Base-by-base conservation (phyloP, 352 stramenopile species). In the Globisporangium apiculatum region DNA sequence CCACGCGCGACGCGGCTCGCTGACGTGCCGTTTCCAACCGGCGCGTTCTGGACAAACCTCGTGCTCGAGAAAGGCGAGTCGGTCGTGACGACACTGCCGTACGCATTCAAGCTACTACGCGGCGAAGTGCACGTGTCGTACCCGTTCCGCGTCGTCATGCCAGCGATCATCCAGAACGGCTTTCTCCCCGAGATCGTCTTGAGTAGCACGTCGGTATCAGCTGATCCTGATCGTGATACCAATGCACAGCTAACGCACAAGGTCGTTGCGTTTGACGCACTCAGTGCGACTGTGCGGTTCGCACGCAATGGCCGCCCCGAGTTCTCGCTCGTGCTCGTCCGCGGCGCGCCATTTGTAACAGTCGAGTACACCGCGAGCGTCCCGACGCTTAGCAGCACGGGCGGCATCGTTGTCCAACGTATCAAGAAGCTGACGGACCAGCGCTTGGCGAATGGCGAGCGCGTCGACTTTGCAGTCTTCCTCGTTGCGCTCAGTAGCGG, bases 31-130 rank as follows among this genome's bases (percentile, higher is more conserved):
- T 93, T 93, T 68, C 83, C 83, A 17, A 93, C 83, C 0, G 80
- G 80, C 51, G 80, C 83, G 4, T 93, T 78, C 69, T 93, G 83
- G 83, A 90, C 80, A 43, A 93, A 93, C 62, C 66, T 89, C 40
- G 81, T 93, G 58, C 71, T 93, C 36, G 74, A 73, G 18, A 58
- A 86, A 36, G 79, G 83, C 60, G 69, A 80, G 40, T 71, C 71
- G 49, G 56, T 69, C 47, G 72, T 93, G 36, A 71, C 72, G n/a
- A 72, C 77, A 54, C 76, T 90, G 68, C 83, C 83, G 14, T 93
- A 93, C 65, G 69, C 73, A 14, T 60, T 87, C 59, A 76, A 74
- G 17, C 52, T 93, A 46, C 14, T 83, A 9, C 53, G 72, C 50
- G 63, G 81, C 58, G 75, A 83, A 56, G 66, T 90, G 55, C 78